Base-by-base conservation (phyloP, 164 flowering plant genomes). In the Berberis vulgaris region DNA sequence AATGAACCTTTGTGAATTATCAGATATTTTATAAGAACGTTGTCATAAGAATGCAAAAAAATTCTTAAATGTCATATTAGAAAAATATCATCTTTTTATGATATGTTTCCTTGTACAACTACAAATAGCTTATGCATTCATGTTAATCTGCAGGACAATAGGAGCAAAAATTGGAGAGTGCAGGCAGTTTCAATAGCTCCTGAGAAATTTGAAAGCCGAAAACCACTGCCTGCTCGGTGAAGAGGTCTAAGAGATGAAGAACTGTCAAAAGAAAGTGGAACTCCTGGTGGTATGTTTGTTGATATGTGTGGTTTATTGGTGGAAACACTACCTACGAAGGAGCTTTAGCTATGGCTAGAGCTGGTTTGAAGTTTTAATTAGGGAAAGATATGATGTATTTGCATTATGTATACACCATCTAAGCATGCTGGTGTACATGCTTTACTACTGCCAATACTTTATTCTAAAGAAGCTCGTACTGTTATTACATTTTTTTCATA, bases 291-390 rank as follows among this genome's bases (percentile, higher is more conserved):
- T 74, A 85, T 89, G 62, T 92, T 92, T 68, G 88, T 92, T 64
- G 96, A 89, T 53, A 88, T 84, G 86, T 86, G 96, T 57, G 98
- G 97, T 3, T 92, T 60, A 88, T 86, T 73, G 96, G 98, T 59
- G 98, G 97, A 53, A 92, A 86, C 56, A 65, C 74, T 57, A 85
- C 68, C 44, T 92, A 73, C 54, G 96, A 89, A 49, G 98, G 98
- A 63, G 96, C 91, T 64, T 72, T 92, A 45, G 87, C 93, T 40
- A 89, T 92, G 98, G 97, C 97, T 5, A 81, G 67, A 74, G 83
- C 82, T 71, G 82, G 82, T 63, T 65, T 92, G 69, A 83, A 73
- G 72, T 70, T 78, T 45, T 74, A 66, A 61, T 60, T 7, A 5
- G 3, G 12, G 57, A 13, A 13, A 9, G 26, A 26, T 26, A 26